Evolutionary conservation across 148 eudicot species (phyloP).

Genomic region (Silene uniflora): DNA sequence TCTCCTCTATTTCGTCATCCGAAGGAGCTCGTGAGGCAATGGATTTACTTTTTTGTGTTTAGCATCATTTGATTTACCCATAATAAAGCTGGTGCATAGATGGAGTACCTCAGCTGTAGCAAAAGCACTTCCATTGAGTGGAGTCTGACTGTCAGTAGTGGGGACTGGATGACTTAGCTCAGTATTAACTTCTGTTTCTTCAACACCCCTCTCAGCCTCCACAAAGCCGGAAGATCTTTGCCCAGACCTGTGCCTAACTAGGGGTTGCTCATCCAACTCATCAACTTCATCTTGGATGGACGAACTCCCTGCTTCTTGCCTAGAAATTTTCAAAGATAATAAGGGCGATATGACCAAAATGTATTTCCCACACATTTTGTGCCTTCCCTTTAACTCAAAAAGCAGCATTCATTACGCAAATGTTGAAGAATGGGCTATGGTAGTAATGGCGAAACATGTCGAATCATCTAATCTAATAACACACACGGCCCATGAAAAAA

Average conservation of each 20-base stretch:
- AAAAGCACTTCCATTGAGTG: conserved; percentile 38
- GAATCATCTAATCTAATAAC: background rate
- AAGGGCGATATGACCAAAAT: conserved; percentile 10
- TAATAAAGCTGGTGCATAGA: background rate
- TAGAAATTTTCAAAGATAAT: conserved; percentile 3
- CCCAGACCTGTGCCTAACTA: conserved; percentile 76
- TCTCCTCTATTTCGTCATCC: too few relatives aligned
- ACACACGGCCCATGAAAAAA: background rate
- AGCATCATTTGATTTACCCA: background rate
- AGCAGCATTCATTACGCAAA: background rate
- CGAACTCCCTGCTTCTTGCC: conserved; percentile 55
- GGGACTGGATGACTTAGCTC: conserved; percentile 42
- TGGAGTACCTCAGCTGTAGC: conserved; percentile 63
- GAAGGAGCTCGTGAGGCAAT: background rate
- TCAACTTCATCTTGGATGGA: conserved; percentile 69
- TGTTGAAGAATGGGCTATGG: background rate
- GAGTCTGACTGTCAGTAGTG: conserved; percentile 31
- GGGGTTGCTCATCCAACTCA: conserved; percentile 72
- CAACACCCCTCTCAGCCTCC: conserved; percentile 36
- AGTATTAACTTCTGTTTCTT: conserved; percentile 47
- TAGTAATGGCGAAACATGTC: background rate
- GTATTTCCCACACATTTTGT: background rate
- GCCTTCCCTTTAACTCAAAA: background rate
- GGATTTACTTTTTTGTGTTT: background rate
- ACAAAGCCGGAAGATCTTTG: conserved; percentile 40